Base-by-base conservation (phyloP, 345 rosid species). In the Brassica rapa region DNA sequence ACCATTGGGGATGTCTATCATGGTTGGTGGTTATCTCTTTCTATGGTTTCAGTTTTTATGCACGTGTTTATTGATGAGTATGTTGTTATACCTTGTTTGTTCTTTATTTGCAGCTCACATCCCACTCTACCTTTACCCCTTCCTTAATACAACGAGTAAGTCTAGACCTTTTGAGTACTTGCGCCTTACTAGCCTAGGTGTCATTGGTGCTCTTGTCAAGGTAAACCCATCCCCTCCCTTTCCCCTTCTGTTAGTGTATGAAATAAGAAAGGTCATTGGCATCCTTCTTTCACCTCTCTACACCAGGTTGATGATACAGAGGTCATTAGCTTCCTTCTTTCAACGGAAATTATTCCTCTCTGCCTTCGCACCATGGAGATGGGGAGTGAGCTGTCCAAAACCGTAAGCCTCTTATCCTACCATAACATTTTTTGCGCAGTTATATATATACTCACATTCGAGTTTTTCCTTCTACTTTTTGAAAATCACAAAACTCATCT, bases 161-260 rank as follows among this genome's bases (percentile, higher is more conserved):
- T 89, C 98, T 14, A 90, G 97, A 83, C 97, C 99, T 65, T 96
- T 89, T 27, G 99, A 96, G 80, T 96, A 93, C 83, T 62, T 96
- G 85, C 85, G 99, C 80, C 97, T 93, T 60, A 96, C 98, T 65
- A 96, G 98, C 84, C 83, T 96, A 84, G 99, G 99, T 81, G 99
- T 96, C 85, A 91, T 96, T 12, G 98, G 99, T 79, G 98, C 99
- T 29, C 85, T 96, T 77, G 99, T 96, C 78, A 96, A 96, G 96
- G 99, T 96, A 86, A 61, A 35, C 14, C 19, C 57, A 63, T 33
- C 30, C 7, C 0, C 3, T 51, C 43, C 60, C 73, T 73, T 68
- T 11, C 30, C 30, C 30, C 4, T 27, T 19, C 21, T 19, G 73
- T 30, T 43, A 49, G 10, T 72, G 14, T 46, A 51, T 25, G n/a